Percentiles rank a stretch among this genome's conserved stretches.
phyloP scores from a whole-genome alignment of 805 yeast species.

The Candida michaelii region DNA sequence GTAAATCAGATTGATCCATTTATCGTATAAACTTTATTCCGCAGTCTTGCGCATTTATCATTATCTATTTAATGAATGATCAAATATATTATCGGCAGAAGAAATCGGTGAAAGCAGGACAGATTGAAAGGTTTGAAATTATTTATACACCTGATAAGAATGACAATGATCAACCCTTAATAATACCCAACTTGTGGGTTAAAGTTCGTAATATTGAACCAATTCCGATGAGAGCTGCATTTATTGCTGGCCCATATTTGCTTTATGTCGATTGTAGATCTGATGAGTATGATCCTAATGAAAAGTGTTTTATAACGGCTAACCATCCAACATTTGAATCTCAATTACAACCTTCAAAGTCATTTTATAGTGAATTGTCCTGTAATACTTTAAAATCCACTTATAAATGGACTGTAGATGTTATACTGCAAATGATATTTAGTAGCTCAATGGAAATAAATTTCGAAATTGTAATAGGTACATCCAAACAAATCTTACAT shows the following conservation, averaged over 20 bases:
- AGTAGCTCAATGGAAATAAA: conserved; percentile 65
- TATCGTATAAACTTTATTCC: neutral
- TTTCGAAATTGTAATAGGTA: conserved; percentile 60
- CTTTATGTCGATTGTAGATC: conserved; percentile 82
- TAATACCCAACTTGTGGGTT: conserved; percentile 39
- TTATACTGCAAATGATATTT: conserved; percentile 77
- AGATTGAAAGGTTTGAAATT: conserved; percentile 54
- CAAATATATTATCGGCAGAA: conserved; percentile 34
- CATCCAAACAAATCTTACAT: conserved; percentile 38
- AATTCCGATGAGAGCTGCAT: conserved; percentile 75
- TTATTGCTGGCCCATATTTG: conserved; percentile 84
- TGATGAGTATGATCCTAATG: conserved; percentile 55
- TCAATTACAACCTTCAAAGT: conserved; percentile 67
- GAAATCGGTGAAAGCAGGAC: conserved; percentile 56
- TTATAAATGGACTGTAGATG: conserved; percentile 78
- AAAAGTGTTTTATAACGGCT: conserved; percentile 61
- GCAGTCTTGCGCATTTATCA: neutral
- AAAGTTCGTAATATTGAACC: conserved; percentile 71
- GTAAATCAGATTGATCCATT: conserved; percentile 33
- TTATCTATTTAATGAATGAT: conserved; percentile 6
- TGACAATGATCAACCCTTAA: conserved; percentile 3
- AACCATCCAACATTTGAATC: conserved; percentile 79
- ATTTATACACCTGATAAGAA: conserved; percentile 41
- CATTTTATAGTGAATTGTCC: conserved; percentile 57
- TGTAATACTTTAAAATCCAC: conserved; percentile 59